Percentiles rank a stretch among this genome's conserved stretches.
Conservation (phyloP, 768 basidiomycete species). For the Mycena pura region DNA sequence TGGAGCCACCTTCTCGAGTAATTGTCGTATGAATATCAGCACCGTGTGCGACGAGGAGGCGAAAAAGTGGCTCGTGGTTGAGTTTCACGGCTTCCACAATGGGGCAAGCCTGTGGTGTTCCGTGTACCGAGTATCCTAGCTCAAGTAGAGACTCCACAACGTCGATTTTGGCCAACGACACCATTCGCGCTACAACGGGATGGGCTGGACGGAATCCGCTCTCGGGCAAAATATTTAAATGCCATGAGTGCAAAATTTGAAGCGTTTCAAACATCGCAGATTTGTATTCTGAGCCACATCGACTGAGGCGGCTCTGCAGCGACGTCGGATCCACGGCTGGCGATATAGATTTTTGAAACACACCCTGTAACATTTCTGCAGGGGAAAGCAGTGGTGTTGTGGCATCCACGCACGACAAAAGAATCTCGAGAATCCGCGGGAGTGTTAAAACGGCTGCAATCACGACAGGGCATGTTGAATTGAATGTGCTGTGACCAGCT, state of each 20-base stretch:
- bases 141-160: constrained; percentile 9
- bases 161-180: not conserved
- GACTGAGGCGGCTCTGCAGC: constrained; percentile 14
- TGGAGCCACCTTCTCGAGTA: not conserved
- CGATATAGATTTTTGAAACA: not conserved
- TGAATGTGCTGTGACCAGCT: not conserved
- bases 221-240: not conserved
- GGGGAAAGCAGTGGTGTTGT: not conserved
- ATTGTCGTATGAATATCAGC: not conserved
- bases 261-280: constrained; percentile 6
- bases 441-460: not conserved
- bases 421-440: not conserved
- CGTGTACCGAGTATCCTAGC: constrained; percentile 13
- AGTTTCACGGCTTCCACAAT: constrained; percentile 15
- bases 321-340: constrained; percentile 11
- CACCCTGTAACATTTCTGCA: not conserved
- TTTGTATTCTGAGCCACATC: constrained; percentile 4
- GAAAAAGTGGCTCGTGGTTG: constrained; percentile 13
- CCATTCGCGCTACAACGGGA: constrained; percentile 8
- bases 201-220: not conserved
- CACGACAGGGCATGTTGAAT: not conserved
- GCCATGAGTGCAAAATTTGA: constrained; percentile 6
- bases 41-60: constrained; percentile 9
- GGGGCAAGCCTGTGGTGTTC: not conserved
- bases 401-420: not conserved